Evolutionary conservation across 441 rosid species (phyloP), one percentile per base, ranked within the genome.

Genomic region (Daphne laureola): DNA sequence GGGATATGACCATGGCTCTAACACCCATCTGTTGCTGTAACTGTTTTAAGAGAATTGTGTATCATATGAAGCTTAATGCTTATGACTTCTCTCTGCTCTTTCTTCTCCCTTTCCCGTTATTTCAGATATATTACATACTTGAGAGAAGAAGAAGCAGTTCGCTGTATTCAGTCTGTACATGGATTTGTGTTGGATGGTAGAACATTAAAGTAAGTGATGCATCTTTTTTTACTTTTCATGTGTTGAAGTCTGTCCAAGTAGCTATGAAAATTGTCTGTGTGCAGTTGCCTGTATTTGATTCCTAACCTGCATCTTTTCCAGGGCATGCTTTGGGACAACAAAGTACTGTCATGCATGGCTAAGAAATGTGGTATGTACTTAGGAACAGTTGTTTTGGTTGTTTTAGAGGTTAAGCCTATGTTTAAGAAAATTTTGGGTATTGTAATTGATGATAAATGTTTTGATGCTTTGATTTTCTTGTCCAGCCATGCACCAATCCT

Each of bases 341-440:
- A 88, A 88, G 63, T 88, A 88, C 53, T 88, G 94, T 55, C 96
- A 88, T 71, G 89, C 91, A 54, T 88, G 96, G 96, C 74, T 88
- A 62, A 79, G 96, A 72, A 88, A 78, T 78, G 74, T 74, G 87
- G 96, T 88, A 77, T 54, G 82, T 17, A 27, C 50, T 56, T 13
- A 46, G 49, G 53, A 43, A 16, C 47, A 23, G 21, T 49, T 46
- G 44, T 36, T 52, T 31, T 6, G 50, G 53, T 46, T 48, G 25
- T 38, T 51, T 57, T 54, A 40, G 50, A 31, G 61, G 23, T 60
- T 4, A 9, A 31, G 38, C 9, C 11, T 9, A 5, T 31, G 2
- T 31, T 31, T 9, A 31, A 31, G 38, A 31, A 31, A 31, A 0
- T 6, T 31, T 31, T 7, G 38, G 38, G 11, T 4, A 31, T 31